These are phyloP conservation scores for Penicillium lividum DNA, from an alignment of 495 filamentous ascomycete genomes.

Conservation along the genomic window DNA sequence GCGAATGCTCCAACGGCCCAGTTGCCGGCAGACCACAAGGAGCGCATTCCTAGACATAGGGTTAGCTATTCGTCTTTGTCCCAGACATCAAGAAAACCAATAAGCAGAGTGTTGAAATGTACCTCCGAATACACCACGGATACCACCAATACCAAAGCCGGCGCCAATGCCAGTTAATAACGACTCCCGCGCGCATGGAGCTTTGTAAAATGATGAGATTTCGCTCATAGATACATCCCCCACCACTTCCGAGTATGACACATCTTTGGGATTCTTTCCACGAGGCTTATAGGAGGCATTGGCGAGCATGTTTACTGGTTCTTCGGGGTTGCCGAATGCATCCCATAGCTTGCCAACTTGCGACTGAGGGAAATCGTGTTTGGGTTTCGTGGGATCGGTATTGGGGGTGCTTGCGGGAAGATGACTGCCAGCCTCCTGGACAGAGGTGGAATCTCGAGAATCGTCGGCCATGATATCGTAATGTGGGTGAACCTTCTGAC, in stretches of 20 bases:
- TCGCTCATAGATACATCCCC: constrained; percentile 67
- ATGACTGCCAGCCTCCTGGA: constrained; percentile 16
- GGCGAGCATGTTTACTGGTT: constrained; percentile 51
- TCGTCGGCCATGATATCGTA: constrained; percentile 55
- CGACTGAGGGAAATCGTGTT: constrained; percentile 45
- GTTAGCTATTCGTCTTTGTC: constrained; percentile 8
- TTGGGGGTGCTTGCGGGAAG: constrained; percentile 24
- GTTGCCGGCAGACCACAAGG: constrained; percentile 63
- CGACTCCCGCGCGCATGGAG: constrained; percentile 81
- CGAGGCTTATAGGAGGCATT: constrained; percentile 47
- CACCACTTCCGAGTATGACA: constrained; percentile 62
- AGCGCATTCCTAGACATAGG: constrained; percentile 37
- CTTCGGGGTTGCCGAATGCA: constrained; percentile 51
- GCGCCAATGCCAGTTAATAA: constrained; percentile 78
- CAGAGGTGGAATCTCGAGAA: constrained; percentile 39
- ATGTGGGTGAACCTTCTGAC: constrained; percentile 3
- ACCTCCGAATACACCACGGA: constrained; percentile 76
- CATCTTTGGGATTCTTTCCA: constrained; percentile 45
- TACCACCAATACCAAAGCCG: constrained; percentile 71
- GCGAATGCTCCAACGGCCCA: constrained; percentile 82
- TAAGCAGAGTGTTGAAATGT: constrained; percentile 20
- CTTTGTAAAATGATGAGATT: constrained; percentile 70
- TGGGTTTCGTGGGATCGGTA: constrained; percentile 34
- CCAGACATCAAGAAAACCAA: neutral
- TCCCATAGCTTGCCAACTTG: constrained; percentile 56